Percentiles rank a stretch among this genome's conserved stretches.
Evolutionary conservation across 345 rosid species (phyloP).

Genomic region (Moricandia arvensis): DNA sequence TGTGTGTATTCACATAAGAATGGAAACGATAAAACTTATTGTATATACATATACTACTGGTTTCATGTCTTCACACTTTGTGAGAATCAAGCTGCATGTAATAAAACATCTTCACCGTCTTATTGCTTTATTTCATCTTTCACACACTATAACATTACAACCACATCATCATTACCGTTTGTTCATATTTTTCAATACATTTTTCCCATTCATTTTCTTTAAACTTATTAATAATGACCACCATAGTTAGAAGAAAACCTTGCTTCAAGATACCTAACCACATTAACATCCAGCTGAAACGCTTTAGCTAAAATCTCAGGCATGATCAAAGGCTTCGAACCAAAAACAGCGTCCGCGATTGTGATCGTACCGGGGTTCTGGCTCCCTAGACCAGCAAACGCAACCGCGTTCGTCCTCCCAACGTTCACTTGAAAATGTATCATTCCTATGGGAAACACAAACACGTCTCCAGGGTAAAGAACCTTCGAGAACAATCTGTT

Average conservation of each 20-base stretch:
- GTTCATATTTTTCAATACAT: not conserved
- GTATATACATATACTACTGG: not conserved
- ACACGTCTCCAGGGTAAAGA: slow-evolving; percentile 49
- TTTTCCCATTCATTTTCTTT: not conserved
- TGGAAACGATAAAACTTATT: too few relatives aligned
- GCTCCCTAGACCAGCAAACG: slow-evolving; percentile 43
- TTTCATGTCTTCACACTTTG: not conserved
- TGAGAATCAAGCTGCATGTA: not conserved
- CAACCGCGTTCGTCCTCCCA: slow-evolving; percentile 40
- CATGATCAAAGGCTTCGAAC: slow-evolving; percentile 39
- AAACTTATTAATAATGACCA: not conserved
- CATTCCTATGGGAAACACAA: slow-evolving; percentile 45
- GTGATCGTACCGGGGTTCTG: slow-evolving; percentile 46
- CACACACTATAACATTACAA: not conserved
- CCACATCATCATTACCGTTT: not conserved
- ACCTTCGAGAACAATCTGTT: slow-evolving; percentile 42
- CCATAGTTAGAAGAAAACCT: slow-evolving; percentile 28
- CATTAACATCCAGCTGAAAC: not conserved
- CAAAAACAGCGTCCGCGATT: slow-evolving; percentile 41
- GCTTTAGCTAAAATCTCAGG: slow-evolving; percentile 38
- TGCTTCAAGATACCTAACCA: slow-evolving; percentile 34
- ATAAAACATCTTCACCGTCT: not conserved
- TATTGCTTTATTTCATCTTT: slow-evolving; percentile 4
- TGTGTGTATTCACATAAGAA: too few relatives aligned
- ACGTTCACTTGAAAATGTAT: slow-evolving; percentile 50